A percentile compares a stretch with the other conserved stretches of the same genome.
Conservation (phyloP, 371 early-diverging fungal species). For the Mucor piriformis region DNA sequence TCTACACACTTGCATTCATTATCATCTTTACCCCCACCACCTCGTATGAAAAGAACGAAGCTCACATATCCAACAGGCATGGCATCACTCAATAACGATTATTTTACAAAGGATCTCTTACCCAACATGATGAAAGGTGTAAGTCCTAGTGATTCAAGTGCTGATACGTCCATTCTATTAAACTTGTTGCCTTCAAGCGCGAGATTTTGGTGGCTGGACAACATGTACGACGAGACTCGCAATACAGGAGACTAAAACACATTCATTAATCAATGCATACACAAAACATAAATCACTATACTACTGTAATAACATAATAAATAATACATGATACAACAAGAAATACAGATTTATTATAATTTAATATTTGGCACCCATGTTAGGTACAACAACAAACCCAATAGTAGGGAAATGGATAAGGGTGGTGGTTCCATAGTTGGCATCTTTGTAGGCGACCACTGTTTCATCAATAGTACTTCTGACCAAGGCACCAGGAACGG, state of each 20-base stretch:
- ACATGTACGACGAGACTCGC: constrained; percentile 25
- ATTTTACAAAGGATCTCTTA: constrained; percentile 12
- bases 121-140: constrained; percentile 18
- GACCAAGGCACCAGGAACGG: constrained; percentile 44
- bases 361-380: neutral
- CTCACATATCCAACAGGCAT: constrained; percentile 16
- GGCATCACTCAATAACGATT: constrained; percentile 8
- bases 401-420: constrained; percentile 22
- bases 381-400: constrained; percentile 18
- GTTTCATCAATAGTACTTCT: constrained; percentile 30
- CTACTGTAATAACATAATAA: neutral
- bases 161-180: constrained; percentile 11
- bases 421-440: constrained; percentile 6
- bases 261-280: neutral
- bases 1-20: neutral
- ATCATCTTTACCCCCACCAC: constrained; percentile 29
- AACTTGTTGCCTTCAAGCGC: constrained; percentile 28
- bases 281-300: too few species aligned
- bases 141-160: neutral
- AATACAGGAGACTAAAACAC: neutral
- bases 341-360: neutral
- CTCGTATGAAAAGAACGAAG: constrained; percentile 31
- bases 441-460: constrained; percentile 35
- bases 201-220: constrained; percentile 37
- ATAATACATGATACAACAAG: neutral